phyloP scores from a whole-genome alignment of 176 grass and related monocot species.

The Musa beccarii region DNA sequence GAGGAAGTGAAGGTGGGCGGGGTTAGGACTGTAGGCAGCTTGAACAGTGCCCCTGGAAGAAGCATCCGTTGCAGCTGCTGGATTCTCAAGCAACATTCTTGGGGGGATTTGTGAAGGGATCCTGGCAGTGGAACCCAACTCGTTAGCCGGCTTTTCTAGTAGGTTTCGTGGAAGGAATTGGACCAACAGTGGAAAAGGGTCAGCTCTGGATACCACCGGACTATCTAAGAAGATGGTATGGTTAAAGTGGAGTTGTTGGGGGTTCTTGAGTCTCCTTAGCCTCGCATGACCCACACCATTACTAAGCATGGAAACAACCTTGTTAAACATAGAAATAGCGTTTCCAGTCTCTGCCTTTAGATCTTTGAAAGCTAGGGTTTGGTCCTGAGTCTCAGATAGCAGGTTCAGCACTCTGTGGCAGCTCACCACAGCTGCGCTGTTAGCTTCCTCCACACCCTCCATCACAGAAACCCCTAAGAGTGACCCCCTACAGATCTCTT shows the following conservation, averaged over 20 bases:
- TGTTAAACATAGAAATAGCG: constrained; percentile 56
- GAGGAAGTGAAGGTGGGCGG: constrained; percentile 56
- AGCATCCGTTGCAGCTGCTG: constrained; percentile 4
- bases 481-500: constrained; percentile 7
- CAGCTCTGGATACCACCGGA: not conserved
- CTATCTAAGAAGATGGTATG: constrained; percentile 65
- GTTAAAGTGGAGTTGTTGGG: constrained; percentile 51
- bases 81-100: constrained; percentile 49
- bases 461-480: constrained; percentile 24
- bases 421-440: constrained; percentile 56
- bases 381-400: constrained; percentile 50
- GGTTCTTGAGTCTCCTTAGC: constrained; percentile 53
- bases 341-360: constrained; percentile 45
- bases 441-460: constrained; percentile 65
- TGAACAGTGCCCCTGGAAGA: not conserved
- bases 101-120: constrained; percentile 47
- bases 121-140: constrained; percentile 28
- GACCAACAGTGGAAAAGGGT: constrained; percentile 34
- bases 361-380: constrained; percentile 41
- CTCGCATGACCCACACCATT: constrained; percentile 65
- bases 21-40: constrained; percentile 24
- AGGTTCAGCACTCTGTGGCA: constrained; percentile 63
- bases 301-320: constrained; percentile 43
- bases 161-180: constrained; percentile 55
- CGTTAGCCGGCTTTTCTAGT: constrained; percentile 33